Evolutionary conservation across 495 filamentous ascomycete species (phyloP).

Genomic region (Daldinia loculata): DNA sequence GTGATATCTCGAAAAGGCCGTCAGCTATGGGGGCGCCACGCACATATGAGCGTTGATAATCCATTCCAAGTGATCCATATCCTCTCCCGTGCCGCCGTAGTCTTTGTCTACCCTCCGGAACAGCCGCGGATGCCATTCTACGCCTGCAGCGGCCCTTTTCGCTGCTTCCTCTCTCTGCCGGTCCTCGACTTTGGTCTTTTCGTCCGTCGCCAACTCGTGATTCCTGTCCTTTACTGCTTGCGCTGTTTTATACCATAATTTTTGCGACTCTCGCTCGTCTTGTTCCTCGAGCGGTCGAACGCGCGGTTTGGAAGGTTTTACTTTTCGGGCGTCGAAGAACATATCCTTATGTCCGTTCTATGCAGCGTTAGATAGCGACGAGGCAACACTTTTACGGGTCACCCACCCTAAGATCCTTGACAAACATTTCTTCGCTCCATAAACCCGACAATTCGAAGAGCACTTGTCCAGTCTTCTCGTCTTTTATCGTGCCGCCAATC

Average conservation of each 20-base stretch:
- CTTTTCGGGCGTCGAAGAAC: conserved; percentile 84
- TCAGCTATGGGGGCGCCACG: conserved; percentile 39
- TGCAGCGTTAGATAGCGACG: conserved; percentile 1
- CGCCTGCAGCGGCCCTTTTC: conserved; percentile 76
- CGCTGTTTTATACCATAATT: conserved; percentile 82
- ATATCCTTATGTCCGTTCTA: conserved; percentile 88
- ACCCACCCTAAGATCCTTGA: conserved; percentile 81
- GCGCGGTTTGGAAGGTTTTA: conserved; percentile 77
- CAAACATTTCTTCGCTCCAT: conserved; percentile 94
- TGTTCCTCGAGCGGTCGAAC: conserved; percentile 85
- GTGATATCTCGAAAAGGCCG: neutral
- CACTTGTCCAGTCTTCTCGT: conserved; percentile 83
- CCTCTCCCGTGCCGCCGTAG: conserved; percentile 77
- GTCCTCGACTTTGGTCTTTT: conserved; percentile 95
- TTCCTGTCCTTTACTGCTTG: conserved; percentile 82
- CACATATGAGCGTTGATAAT: conserved; percentile 91
- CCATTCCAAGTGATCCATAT: conserved; percentile 90
- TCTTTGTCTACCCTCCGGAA: conserved; percentile 81
- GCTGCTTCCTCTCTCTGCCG: conserved; percentile 89
- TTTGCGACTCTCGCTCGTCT: conserved; percentile 88
- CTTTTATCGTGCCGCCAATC: conserved; percentile 91
- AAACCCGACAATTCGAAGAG: conserved; percentile 90
- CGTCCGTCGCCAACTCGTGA: conserved; percentile 89
- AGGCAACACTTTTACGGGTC: neutral
- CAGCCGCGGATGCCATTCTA: conserved; percentile 88